A percentile compares a stretch with the other conserved stretches of the same genome.
These are phyloP conservation scores for Candida maris DNA, from an alignment of 805 yeast species.

Conservation along the genomic window DNA sequence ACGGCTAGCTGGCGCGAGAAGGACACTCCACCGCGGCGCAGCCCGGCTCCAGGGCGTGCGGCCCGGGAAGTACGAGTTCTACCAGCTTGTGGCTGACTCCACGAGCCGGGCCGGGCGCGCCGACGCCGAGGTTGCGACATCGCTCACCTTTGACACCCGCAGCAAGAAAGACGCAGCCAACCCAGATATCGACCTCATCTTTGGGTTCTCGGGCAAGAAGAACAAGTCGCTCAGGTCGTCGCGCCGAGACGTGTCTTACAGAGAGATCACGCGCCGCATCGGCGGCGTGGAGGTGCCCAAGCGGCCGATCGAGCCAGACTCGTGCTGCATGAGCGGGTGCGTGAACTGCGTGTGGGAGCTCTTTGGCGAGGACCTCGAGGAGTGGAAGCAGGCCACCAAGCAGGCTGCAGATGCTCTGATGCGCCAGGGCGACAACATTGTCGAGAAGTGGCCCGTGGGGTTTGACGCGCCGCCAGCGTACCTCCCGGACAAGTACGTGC, in stretches of 20 bases:
- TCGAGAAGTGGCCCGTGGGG: conserved; percentile 59
- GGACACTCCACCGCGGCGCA: too few relatives aligned
- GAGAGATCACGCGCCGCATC: conserved; percentile 31
- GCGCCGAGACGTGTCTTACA: conserved; percentile 35
- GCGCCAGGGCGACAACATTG: conserved; percentile 39
- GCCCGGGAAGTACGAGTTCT: conserved; percentile 16
- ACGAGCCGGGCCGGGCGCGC: conserved; percentile 12
- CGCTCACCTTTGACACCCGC: conserved; percentile 27
- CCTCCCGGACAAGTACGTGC: conserved; percentile 41
- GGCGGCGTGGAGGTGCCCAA: conserved; percentile 78
- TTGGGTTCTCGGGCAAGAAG: conserved; percentile 28
- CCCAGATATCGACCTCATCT: conserved; percentile 24
- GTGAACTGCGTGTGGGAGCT: conserved; percentile 96
- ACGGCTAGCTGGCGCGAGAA: too few relatives aligned
- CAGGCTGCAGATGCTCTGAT: conserved; percentile 48
- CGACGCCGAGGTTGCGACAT: conserved; percentile 9
- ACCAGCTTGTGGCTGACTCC: conserved; percentile 16
- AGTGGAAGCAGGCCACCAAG: conserved; percentile 64
- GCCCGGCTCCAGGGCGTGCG: neutral
- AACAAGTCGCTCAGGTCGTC: conserved; percentile 32
- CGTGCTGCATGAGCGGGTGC: conserved; percentile 98
- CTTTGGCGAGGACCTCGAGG: conserved; percentile 80
- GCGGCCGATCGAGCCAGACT: conserved; percentile 87
- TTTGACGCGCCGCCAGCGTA: conserved; percentile 54
- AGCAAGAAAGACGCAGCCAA: conserved; percentile 14